Percentiles rank a stretch among this genome's conserved stretches.
Conservation (phyloP, 2,329 filamentous ascomycete species). For the Colletotrichum incanum region DNA sequence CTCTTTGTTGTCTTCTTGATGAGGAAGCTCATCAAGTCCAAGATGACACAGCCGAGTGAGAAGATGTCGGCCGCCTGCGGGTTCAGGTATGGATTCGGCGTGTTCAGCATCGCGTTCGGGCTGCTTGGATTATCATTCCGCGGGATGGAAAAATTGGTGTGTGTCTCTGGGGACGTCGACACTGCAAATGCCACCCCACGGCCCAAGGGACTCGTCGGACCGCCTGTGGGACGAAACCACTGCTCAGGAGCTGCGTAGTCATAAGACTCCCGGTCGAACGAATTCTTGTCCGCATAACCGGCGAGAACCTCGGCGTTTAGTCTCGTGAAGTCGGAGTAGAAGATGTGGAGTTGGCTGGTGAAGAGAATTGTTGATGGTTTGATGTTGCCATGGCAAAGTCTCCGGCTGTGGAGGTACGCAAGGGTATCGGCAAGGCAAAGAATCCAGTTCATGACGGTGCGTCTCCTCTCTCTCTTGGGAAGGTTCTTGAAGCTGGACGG, state of each 20-base stretch:
- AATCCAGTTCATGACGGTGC: slow-evolving; percentile 80
- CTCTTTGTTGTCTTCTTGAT: slow-evolving; percentile 77
- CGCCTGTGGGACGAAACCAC: slow-evolving; percentile 61
- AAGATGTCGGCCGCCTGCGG: slow-evolving; percentile 79
- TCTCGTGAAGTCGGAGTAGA: slow-evolving; percentile 74
- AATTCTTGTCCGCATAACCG: slow-evolving; percentile 54
- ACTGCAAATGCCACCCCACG: slow-evolving; percentile 52
- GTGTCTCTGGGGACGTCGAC: slow-evolving; percentile 54
- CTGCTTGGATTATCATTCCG: slow-evolving; percentile 50
- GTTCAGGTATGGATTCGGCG: slow-evolving; percentile 62
- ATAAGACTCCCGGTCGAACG: slow-evolving; percentile 78
- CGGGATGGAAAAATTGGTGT: slow-evolving; percentile 56
- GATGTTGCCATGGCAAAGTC: slow-evolving; percentile 78
- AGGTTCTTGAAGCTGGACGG: slow-evolving; percentile 75
- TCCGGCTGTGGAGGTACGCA: slow-evolving; percentile 76
- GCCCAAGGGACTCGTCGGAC: slow-evolving; percentile 53
- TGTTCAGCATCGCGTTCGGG: slow-evolving; percentile 54
- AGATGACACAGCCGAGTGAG: slow-evolving; percentile 80
- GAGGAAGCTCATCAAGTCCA: slow-evolving; percentile 80
- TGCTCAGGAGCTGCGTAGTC: slow-evolving; percentile 82
- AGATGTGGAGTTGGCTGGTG: slow-evolving; percentile 75
- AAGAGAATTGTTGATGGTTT: slow-evolving; percentile 80
- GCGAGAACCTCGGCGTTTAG: slow-evolving; percentile 59
- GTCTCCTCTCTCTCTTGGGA: slow-evolving; percentile 71
- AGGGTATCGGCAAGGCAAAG: slow-evolving; percentile 80